Percentiles rank a stretch among this genome's conserved stretches.
These are phyloP conservation scores for Oxytropis ochrocephala DNA, from an alignment of 306 rosid species.

Conservation along the genomic window DNA sequence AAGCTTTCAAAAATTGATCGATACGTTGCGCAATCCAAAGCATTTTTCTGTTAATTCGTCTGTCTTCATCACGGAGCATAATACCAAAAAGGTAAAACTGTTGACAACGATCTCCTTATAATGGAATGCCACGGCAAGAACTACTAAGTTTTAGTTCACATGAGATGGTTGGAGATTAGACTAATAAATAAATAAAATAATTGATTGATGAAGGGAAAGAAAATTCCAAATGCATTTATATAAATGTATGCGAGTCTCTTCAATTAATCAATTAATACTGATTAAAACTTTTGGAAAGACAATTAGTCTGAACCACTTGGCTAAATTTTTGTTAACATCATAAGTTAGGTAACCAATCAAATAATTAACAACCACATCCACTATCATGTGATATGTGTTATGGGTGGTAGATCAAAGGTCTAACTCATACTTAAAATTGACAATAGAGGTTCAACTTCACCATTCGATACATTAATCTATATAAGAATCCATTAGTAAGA, in stretches of 20 bases:
- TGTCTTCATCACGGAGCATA: slow-evolving; percentile 13
- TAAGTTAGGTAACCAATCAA: slow-evolving; percentile 65
- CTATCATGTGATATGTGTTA: slow-evolving; percentile 36
- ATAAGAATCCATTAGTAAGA: not conserved
- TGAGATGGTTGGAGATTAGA: slow-evolving; percentile 28
- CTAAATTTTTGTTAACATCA: slow-evolving; percentile 32
- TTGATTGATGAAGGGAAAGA: slow-evolving; percentile 11
- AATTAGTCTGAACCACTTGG: slow-evolving; percentile 23
- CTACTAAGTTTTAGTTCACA: slow-evolving; percentile 15
- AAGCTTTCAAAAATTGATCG: not conserved
- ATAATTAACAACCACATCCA: slow-evolving; percentile 46
- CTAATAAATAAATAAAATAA: not conserved
- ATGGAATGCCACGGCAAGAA: slow-evolving; percentile 11
- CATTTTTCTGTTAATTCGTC: not conserved
- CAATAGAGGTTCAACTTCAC: slow-evolving; percentile 5
- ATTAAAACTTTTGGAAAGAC: slow-evolving; percentile 16
- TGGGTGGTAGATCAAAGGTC: slow-evolving; percentile 42
- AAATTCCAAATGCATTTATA: slow-evolving; percentile 1
- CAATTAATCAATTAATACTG: not conserved
- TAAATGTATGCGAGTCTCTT: not conserved
- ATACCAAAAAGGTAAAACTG: not conserved
- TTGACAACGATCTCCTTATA: slow-evolving; percentile 23
- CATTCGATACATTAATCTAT: not conserved
- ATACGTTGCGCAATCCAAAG: not conserved
- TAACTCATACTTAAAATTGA: slow-evolving; percentile 21